These are phyloP conservation scores for Phytomonas francai DNA, from an alignment of 208 protist species.

Conservation along the genomic window DNA sequence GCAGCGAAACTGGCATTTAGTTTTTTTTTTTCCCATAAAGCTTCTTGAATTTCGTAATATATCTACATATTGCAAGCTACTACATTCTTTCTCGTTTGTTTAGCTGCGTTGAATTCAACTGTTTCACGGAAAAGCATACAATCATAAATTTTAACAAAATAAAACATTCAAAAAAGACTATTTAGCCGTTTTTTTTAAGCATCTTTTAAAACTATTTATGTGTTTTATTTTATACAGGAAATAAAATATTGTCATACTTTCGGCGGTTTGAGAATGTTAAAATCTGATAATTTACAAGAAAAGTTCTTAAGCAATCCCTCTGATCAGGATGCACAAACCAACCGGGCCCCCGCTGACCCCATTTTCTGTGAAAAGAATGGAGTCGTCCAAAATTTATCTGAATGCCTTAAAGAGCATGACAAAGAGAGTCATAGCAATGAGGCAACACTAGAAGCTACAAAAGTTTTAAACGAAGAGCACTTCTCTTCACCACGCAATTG, in stretches of 20 bases:
- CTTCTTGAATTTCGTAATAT: background rate
- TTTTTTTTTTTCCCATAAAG: constrained; percentile 13
- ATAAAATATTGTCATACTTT: constrained; percentile 1
- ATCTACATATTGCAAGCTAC: constrained; percentile 11
- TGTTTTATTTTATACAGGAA: constrained; percentile 7
- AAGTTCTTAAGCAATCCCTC: background rate
- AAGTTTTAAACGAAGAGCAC: background rate
- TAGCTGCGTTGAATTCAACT: constrained; percentile 3
- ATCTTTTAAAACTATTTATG: constrained; percentile 1
- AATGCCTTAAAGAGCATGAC: background rate
- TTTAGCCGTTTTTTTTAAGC: constrained; percentile 11
- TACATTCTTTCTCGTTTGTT: constrained; percentile 14
- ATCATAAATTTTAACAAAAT: background rate
- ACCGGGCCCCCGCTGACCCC: background rate
- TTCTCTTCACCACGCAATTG: background rate
- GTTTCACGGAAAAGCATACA: background rate
- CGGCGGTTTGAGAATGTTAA: background rate
- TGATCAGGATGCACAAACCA: background rate
- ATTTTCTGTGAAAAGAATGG: background rate
- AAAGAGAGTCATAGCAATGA: background rate
- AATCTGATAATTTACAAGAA: background rate
- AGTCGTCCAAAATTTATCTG: background rate
- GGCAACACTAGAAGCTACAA: background rate
- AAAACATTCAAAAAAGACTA: background rate
- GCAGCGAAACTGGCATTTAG: constrained; percentile 6